These are phyloP conservation scores for Friedmanniomyces endolithicus DNA, from an alignment of 495 filamentous ascomycete species.

Conservation along the genomic window DNA sequence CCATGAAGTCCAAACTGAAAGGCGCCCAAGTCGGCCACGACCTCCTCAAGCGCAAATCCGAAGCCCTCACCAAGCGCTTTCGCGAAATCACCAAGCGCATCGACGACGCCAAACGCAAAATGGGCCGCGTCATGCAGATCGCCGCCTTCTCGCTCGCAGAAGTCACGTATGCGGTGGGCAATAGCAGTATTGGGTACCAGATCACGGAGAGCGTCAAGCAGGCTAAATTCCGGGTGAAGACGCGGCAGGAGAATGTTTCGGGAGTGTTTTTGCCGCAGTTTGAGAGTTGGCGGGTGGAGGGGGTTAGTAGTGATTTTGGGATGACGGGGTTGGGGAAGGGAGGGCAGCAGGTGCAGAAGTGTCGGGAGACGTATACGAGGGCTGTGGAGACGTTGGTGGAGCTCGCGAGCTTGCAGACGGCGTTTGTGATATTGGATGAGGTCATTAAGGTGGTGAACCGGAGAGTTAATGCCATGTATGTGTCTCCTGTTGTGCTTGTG, in stretches of 20 bases:
- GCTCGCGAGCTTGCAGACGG: constrained; percentile 91
- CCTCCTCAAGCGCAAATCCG: constrained; percentile 35
- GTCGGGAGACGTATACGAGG: constrained; percentile 91
- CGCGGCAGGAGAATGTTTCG: constrained; percentile 96
- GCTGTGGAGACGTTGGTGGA: constrained; percentile 96
- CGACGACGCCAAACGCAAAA: constrained; percentile 98
- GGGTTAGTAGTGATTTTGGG: constrained; percentile 79
- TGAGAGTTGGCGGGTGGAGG: constrained; percentile 73
- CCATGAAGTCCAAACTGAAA: constrained; percentile 99
- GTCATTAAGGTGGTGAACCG: constrained; percentile 99
- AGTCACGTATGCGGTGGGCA: constrained; percentile 93
- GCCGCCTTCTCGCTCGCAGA: constrained; percentile 95
- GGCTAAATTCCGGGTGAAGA: constrained; percentile 80
- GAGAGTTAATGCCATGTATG: constrained; percentile 94
- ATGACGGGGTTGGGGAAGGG: constrained; percentile 94
- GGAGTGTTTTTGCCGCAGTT: constrained; percentile 89
- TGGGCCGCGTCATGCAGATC: constrained; percentile 99
- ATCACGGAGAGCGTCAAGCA: constrained; percentile 90
- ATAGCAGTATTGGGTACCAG: constrained; percentile 91
- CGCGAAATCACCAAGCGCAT: constrained; percentile 90
- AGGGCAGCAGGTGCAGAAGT: constrained; percentile 90
- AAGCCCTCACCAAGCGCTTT: constrained; percentile 34
- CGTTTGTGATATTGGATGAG: constrained; percentile 94
- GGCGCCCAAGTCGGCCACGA: constrained; percentile 50
- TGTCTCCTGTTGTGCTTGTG: constrained; percentile 4